Conservation (phyloP, 495 filamentous ascomycete genomes). For the Hypoxylon lenormandii region DNA sequence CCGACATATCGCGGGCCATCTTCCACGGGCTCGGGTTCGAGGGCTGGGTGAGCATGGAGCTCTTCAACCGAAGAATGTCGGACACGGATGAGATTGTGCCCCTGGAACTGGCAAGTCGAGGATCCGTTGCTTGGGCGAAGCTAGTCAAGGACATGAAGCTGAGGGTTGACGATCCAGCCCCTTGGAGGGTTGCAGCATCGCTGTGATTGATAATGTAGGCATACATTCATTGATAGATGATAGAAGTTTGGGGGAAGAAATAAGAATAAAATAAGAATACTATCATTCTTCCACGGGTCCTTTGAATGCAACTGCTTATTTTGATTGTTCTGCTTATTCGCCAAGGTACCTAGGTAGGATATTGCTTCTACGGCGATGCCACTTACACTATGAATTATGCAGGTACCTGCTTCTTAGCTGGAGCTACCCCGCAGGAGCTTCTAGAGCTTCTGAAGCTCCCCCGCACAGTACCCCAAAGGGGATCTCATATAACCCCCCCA, state of each 20-base stretch:
- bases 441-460: neutral
- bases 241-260: too few species aligned
- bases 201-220: conserved; percentile 33
- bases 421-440: conserved; percentile 2
- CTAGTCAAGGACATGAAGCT: conserved; percentile 66
- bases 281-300: too few species aligned
- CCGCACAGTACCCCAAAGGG: conserved; percentile 16
- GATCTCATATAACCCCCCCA: neutral
- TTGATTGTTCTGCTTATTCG: too few species aligned
- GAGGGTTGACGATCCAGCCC: conserved; percentile 57
- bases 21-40: conserved; percentile 73
- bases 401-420: too few species aligned
- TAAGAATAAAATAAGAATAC: too few species aligned
- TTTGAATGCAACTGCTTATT: too few species aligned
- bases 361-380: too few species aligned
- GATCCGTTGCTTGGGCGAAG: conserved; percentile 72
- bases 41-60: conserved; percentile 83
- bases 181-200: conserved; percentile 46
- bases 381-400: too few species aligned
- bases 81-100: conserved; percentile 66
- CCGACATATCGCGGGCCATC: conserved; percentile 71
- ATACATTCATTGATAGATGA: too few species aligned
- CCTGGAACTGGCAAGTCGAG: conserved; percentile 72
- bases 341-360: too few species aligned
- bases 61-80: conserved; percentile 76